Evolutionary conservation across 495 filamentous ascomycete species (phyloP).

Genomic region (Penicillium turbatum): DNA sequence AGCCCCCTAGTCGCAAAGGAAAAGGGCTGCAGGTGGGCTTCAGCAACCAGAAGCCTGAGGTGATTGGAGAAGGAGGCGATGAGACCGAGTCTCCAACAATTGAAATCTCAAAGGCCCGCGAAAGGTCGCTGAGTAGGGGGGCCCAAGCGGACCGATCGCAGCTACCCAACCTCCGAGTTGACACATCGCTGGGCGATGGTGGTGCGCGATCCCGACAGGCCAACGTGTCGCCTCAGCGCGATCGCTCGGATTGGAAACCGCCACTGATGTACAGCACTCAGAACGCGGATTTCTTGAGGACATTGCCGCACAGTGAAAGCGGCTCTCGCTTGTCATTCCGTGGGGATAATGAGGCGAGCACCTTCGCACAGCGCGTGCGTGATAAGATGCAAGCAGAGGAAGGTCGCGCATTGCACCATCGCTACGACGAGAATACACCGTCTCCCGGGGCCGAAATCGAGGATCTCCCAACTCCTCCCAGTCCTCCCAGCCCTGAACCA

Average conservation of each 20-base stretch:
- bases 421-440: conserved; percentile 25
- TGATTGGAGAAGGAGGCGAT: conserved; percentile 87
- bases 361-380: conserved; percentile 53
- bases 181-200: conserved; percentile 37
- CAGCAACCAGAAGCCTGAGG: conserved; percentile 57
- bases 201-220: conserved; percentile 12
- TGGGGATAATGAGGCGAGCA: conserved; percentile 39
- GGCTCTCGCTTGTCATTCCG: conserved; percentile 43
- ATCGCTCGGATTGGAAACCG: conserved; percentile 24
- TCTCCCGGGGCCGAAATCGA: conserved; percentile 29
- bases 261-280: conserved; percentile 30
- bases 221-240: conserved; percentile 10
- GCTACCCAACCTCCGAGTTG: conserved; percentile 31
- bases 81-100: conserved; percentile 65
- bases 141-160: conserved; percentile 7
- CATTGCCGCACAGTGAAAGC: conserved; percentile 27
- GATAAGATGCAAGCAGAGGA: conserved; percentile 73
- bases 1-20: conserved; percentile 31
- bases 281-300: conserved; percentile 39
- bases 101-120: conserved; percentile 58
- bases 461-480: conserved; percentile 12
- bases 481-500: conserved; percentile 3
- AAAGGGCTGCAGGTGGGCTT: conserved; percentile 73
- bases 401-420: conserved; percentile 60
- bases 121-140: conserved; percentile 36